Percentiles rank a stretch among this genome's conserved stretches.
Evolutionary conservation across 257 asterid genomes (phyloP).

Genomic region (Craterostigma plantagineum): DNA sequence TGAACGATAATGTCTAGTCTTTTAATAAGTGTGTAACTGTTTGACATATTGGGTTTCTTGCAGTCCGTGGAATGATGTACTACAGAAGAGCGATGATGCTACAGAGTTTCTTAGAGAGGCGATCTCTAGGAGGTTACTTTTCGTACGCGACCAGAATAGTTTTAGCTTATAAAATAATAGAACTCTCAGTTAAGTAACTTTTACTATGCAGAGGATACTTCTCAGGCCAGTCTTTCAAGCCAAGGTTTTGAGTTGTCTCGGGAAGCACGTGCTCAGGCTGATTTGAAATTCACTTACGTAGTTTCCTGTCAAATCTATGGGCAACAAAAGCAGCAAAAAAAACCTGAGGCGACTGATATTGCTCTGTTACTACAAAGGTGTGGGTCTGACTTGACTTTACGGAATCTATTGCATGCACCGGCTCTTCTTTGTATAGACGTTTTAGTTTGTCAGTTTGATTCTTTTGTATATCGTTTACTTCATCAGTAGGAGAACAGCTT

Average conservation of each 20-base stretch:
- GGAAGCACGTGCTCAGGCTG: slow-evolving; percentile 96
- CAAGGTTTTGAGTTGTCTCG: slow-evolving; percentile 76
- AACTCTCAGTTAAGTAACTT: slow-evolving; percentile 12
- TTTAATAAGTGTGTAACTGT: not conserved
- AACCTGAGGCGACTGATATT: slow-evolving; percentile 95
- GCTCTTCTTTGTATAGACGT: too few species aligned
- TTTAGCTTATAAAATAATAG: not conserved
- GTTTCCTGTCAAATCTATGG: slow-evolving; percentile 98
- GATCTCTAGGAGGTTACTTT: slow-evolving; percentile 58
- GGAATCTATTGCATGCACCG: too few species aligned
- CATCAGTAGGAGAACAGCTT: too few species aligned
- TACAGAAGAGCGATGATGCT: slow-evolving; percentile 95
- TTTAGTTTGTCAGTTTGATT: too few species aligned
- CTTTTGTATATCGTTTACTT: too few species aligned
- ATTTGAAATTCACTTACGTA: slow-evolving; percentile 80
- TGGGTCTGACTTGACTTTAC: too few species aligned
- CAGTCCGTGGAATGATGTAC: slow-evolving; percentile 99
- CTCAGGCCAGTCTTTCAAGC: slow-evolving; percentile 33
- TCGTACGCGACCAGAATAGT: not conserved
- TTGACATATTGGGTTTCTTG: slow-evolving; percentile 13
- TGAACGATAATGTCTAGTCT: not conserved
- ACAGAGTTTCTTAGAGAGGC: slow-evolving; percentile 77
- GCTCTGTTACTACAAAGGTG: slow-evolving; percentile 86
- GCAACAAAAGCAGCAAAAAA: slow-evolving; percentile 86
- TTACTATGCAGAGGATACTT: slow-evolving; percentile 29